Percentiles rank a stretch among this genome's conserved stretches.
phyloP scores from a whole-genome alignment of 257 asterid genomes.

The Eucommia ulmoides region DNA sequence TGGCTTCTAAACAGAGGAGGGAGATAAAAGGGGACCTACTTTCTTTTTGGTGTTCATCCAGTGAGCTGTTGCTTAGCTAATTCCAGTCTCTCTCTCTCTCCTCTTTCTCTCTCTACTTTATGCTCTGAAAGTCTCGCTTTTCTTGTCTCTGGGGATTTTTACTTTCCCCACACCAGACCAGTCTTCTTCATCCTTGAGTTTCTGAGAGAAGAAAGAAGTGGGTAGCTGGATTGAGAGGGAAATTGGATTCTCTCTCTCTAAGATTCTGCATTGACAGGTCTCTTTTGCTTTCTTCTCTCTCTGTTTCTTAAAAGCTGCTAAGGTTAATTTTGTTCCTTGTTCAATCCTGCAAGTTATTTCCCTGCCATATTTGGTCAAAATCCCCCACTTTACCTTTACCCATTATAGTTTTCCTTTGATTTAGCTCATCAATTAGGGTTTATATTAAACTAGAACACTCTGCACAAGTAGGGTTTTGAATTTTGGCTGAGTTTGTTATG shows the following conservation, averaged over 20 bases:
- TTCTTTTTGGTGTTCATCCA: slow-evolving; percentile 42
- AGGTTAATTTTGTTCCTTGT: slow-evolving; percentile 73
- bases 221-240: slow-evolving; percentile 30
- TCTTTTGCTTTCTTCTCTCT: slow-evolving; percentile 57
- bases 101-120: slow-evolving; percentile 47
- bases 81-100: slow-evolving; percentile 35
- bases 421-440: no score
- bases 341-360: slow-evolving; percentile 62
- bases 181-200: no score
- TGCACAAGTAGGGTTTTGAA: slow-evolving; percentile 13
- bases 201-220: slow-evolving; percentile 25
- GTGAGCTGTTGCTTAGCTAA: slow-evolving; percentile 59
- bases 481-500: slow-evolving; percentile 27
- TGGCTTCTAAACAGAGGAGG: slow-evolving; percentile 11
- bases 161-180: slow-evolving; percentile 32
- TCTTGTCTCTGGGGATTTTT: slow-evolving; percentile 34
- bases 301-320: slow-evolving; percentile 65
- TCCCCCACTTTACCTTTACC: slow-evolving; percentile 37
- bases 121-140: slow-evolving; percentile 64
- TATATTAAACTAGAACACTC: no score
- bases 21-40: slow-evolving; percentile 81
- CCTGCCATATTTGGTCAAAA: slow-evolving; percentile 46
- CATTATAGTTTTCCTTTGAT: slow-evolving; percentile 17
- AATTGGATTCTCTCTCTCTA: slow-evolving; percentile 37
- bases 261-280: slow-evolving; percentile 43